Evolutionary conservation across 345 rosid species (phyloP).

Genomic region (Gynandropsis gynandra): DNA sequence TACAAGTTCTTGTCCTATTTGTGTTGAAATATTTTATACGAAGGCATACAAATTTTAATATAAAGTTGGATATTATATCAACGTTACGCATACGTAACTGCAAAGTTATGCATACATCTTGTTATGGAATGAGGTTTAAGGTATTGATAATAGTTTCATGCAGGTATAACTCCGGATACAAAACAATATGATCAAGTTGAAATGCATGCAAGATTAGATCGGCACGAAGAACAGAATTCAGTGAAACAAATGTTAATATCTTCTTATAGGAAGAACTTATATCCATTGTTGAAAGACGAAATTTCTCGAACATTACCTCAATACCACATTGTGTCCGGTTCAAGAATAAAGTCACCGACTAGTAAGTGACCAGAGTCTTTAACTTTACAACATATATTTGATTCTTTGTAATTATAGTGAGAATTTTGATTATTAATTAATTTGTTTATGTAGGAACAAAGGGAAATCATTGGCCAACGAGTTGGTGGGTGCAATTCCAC

Average conservation of each 20-base stretch:
- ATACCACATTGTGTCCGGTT: slow-evolving; percentile 20
- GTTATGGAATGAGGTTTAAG: too few relatives aligned
- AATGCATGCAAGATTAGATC: slow-evolving; percentile 37
- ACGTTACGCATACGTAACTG: too few relatives aligned
- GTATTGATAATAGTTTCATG: too few relatives aligned
- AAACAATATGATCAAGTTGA: slow-evolving; percentile 52
- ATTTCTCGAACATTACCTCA: slow-evolving; percentile 28
- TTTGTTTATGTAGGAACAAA: slow-evolving; percentile 19
- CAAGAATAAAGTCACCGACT: slow-evolving; percentile 24
- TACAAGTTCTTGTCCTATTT: slow-evolving; percentile 1
- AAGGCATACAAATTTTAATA: slow-evolving; percentile 3
- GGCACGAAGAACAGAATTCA: slow-evolving; percentile 56
- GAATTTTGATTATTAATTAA: too few relatives aligned
- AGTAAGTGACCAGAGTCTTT: slow-evolving; percentile 33
- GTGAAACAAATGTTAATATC: slow-evolving; percentile 51
- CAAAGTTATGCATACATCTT: too few relatives aligned
- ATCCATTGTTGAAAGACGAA: slow-evolving; percentile 56
- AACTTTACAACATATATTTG: too few relatives aligned
- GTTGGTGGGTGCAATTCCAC: slow-evolving; percentile 77
- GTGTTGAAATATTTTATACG: background rate
- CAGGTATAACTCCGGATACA: slow-evolving; percentile 60
- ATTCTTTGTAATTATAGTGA: too few relatives aligned
- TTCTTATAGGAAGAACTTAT: slow-evolving; percentile 48
- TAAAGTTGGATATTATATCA: slow-evolving; percentile 10
- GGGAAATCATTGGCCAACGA: slow-evolving; percentile 59